phyloP scores from a whole-genome alignment of 129 eudicot species.

The Lactuca sativa region DNA sequence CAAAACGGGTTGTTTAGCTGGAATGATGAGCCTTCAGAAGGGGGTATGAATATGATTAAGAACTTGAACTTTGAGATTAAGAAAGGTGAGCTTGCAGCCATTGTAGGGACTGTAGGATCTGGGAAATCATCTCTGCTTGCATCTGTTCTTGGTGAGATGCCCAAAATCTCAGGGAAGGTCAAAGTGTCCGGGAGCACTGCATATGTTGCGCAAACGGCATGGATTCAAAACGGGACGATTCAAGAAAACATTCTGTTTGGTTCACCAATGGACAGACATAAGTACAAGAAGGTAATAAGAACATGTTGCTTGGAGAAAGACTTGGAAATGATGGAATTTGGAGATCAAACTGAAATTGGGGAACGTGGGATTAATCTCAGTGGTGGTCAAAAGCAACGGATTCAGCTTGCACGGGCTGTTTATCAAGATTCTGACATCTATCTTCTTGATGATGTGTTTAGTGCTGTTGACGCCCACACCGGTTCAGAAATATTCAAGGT shows the following conservation, averaged over 20 bases:
- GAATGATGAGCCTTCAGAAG: constrained; percentile 68
- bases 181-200: constrained; percentile 48
- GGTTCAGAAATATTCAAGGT: constrained; percentile 86
- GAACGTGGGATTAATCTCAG: constrained; percentile 92
- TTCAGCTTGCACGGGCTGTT: constrained; percentile 83
- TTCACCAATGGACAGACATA: constrained; percentile 41
- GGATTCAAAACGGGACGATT: constrained; percentile 68
- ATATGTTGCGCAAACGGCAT: constrained; percentile 68
- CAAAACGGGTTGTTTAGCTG: constrained; percentile 74
- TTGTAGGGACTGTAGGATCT: constrained; percentile 73
- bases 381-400: constrained; percentile 90
- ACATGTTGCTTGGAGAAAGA: constrained; percentile 61
- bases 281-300: constrained; percentile 46
- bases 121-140: constrained; percentile 69
- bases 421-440: constrained; percentile 80
- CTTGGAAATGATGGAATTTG: constrained; percentile 59
- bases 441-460: constrained; percentile 80
- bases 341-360: constrained; percentile 83
- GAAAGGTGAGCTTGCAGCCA: constrained; percentile 66
- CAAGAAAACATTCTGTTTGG: constrained; percentile 72
- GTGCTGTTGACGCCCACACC: constrained; percentile 93
- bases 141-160: constrained; percentile 58
- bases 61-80: constrained; percentile 44
- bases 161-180: constrained; percentile 55
- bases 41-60: constrained; percentile 39